Percentiles rank a stretch among this genome's conserved stretches.
Conservation (phyloP, 140 eudicot genomes). For the Senecio squalidus region DNA sequence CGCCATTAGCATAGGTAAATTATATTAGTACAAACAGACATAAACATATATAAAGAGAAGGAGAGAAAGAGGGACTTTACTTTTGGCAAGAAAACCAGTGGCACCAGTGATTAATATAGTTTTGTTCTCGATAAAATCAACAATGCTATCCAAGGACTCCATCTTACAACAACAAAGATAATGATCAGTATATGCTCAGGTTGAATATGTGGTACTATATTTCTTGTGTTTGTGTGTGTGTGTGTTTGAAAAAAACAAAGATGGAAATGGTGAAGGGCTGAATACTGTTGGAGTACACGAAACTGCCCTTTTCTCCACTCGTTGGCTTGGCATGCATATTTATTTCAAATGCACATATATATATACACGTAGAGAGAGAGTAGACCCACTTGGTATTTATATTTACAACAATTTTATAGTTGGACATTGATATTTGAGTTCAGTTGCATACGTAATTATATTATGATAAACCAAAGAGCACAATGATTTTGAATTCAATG, state of each 20-base stretch:
- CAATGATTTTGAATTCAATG: no score
- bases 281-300: constrained; percentile 42
- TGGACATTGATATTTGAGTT: not conserved
- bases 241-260: not conserved
- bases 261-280: constrained; percentile 7
- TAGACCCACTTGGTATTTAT: constrained; percentile 15
- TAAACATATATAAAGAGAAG: not conserved
- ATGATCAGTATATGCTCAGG: no score
- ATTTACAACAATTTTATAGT: constrained; percentile 12
- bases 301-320: constrained; percentile 19
- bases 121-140: constrained; percentile 52
- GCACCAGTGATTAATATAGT: constrained; percentile 81
- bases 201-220: not conserved
- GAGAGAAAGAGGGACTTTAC: constrained; percentile 21
- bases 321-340: not conserved
- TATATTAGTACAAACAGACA: not conserved
- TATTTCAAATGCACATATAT: not conserved
- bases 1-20: no score
- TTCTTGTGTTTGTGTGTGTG: not conserved
- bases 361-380: not conserved
- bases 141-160: constrained; percentile 67
- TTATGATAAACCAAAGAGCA: not conserved
- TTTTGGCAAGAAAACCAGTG: constrained; percentile 81
- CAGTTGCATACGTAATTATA: not conserved
- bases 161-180: constrained; percentile 1